Conservation (phyloP, 2,329 filamentous ascomycete genomes). For the Xylogone sp. region DNA sequence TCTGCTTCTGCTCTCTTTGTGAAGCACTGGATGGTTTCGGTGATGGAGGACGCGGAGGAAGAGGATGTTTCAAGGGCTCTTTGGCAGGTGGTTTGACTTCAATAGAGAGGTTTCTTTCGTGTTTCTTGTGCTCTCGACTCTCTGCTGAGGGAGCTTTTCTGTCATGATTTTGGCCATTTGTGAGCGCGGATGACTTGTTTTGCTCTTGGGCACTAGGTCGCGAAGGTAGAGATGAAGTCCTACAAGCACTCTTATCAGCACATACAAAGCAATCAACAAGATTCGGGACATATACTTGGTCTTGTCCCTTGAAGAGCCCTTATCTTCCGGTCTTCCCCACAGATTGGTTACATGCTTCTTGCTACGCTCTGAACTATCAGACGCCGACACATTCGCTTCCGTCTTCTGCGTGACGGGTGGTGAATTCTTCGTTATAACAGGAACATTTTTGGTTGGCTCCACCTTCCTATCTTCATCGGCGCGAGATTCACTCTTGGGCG, state of each 20-base stretch:
- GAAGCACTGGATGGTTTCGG: conserved; percentile 10
- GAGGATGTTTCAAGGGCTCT: conserved; percentile 17
- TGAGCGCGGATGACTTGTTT: conserved; percentile 7
- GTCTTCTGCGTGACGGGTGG: not conserved
- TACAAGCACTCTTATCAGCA: conserved; percentile 1
- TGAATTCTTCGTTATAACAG: not conserved
- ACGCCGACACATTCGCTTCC: not conserved
- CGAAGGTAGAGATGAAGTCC: conserved; percentile 7
- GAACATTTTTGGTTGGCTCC: not conserved
- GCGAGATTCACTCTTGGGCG: conserved; percentile 7
- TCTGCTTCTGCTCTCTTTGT: conserved; percentile 15
- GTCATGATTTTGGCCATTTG: conserved; percentile 11
- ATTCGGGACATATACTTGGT: not conserved
- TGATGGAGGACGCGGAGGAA: conserved; percentile 24
- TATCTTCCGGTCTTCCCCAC: not conserved
- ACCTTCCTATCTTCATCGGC: not conserved
- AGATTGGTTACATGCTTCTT: not conserved
- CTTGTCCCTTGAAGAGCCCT: not conserved
- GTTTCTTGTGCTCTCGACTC: not conserved
- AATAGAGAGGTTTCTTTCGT: not conserved
- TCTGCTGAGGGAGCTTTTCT: not conserved
- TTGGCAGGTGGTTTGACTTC: conserved; percentile 1
- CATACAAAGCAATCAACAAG: not conserved
- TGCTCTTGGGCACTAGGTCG: conserved; percentile 6
- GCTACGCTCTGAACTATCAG: not conserved